These are phyloP conservation scores for Starmerella lactis-condensi DNA, from an alignment of 805 yeast genomes.

Conservation along the genomic window DNA sequence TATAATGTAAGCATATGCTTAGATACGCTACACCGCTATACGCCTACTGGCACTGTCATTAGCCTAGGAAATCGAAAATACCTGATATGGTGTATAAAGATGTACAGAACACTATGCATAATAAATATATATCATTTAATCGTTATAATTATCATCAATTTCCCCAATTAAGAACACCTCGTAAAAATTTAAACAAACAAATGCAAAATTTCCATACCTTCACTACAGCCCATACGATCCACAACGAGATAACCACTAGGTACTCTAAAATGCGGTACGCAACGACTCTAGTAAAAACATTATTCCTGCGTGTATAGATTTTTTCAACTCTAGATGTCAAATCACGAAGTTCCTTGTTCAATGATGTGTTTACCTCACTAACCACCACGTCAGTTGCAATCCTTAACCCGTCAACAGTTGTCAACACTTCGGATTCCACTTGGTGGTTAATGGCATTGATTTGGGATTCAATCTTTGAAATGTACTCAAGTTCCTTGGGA, in stretches of 20 bases:
- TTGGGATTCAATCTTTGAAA: too few species aligned
- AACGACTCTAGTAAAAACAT: conserved; percentile 5
- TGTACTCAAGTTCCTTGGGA: too few species aligned
- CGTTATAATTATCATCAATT: too few species aligned
- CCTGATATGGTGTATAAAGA: too few species aligned
- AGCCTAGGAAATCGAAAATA: too few species aligned
- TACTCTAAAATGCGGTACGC: conserved; percentile 15
- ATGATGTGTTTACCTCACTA: conserved; percentile 17
- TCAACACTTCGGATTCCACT: conserved; percentile 14
- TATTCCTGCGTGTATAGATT: conserved; percentile 6
- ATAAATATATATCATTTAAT: too few species aligned
- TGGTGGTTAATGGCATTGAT: too few species aligned
- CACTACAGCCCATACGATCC: conserved; percentile 14
- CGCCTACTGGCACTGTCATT: too few species aligned
- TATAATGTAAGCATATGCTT: too few species aligned
- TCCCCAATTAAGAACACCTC: too few species aligned
- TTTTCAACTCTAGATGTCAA: conserved; percentile 15
- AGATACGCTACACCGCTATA: too few species aligned
- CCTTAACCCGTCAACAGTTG: conserved; percentile 13
- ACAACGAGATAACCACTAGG: conserved; percentile 12
- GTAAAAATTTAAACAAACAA: conserved; percentile 1
- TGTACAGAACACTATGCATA: too few species aligned
- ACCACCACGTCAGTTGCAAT: conserved; percentile 17
- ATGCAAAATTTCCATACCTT: conserved; percentile 4
- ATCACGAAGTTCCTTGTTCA: conserved; percentile 17